Base-by-base conservation (phyloP, 2,329 filamentous ascomycete genomes). In the Diaporthe sp. region DNA sequence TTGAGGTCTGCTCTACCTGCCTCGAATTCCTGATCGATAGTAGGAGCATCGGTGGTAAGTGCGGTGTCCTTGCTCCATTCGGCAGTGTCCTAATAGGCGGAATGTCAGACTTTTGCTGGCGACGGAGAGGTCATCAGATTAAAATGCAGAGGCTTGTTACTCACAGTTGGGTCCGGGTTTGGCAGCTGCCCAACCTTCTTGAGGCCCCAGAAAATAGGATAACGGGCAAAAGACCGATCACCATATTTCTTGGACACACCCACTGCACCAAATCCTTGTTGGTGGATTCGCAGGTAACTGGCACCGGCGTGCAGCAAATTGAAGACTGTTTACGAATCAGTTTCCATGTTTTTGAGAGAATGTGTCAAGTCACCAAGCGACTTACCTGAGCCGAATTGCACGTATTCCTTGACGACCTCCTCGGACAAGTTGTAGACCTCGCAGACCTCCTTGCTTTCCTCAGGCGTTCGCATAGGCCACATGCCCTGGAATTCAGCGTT, bases 161-260 rank as follows among this genome's bases (percentile, higher is more conserved):
- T 71, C 38, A 71, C 69, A 30, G 89, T 89, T 5, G 91, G 91
- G 80, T 93, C 91, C 1, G 91, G 91, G 78, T 93, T 93, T 0
- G 91, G 91, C 60, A 93, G 83, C 70, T 90, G 87, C n/a, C 91
- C 91, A 72, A 93, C 88, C 81, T 89, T 90, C 78, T 88, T 88
- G 70, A 92, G 82, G 67, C 90, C 90, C 92, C 92, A 93, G 83
- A 93, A 92, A 75, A 92, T 92, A 3, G 91, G 91, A 80, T 92
- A 93, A 67, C 91, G 86, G 70, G 90, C 90, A 80, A 89, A 92
- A 2, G 90, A 91, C 30, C 91, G 89, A 79, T 92, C 91, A 19
- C 91, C 91, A 77, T 93, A 93, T 80, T 93, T 93, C 78, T 90
- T 91, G 2, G 89, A 92, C 1, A 93, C 91, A 77, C 91, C 92